Conservation (phyloP, 768 basidiomycete genomes). For the Leccinum aurantiacum region DNA sequence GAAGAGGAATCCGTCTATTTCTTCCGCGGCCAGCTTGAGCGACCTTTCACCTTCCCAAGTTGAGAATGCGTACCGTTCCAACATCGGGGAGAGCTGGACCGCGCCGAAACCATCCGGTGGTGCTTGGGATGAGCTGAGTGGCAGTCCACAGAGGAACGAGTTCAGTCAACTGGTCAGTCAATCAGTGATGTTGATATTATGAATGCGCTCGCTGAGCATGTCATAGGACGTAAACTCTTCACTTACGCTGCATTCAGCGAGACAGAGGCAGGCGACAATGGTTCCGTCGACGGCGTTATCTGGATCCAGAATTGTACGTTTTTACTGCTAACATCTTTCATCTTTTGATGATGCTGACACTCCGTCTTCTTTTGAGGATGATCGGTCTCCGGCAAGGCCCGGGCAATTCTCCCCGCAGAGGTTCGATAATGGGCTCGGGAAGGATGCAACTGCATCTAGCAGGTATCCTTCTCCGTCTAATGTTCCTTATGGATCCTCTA, state of each 20-base stretch:
- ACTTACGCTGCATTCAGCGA: slow-evolving; percentile 45
- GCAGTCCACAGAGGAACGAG: slow-evolving; percentile 51
- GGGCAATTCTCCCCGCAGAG: slow-evolving; percentile 56
- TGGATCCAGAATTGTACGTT: slow-evolving; percentile 40
- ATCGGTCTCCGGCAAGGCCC: slow-evolving; percentile 46
- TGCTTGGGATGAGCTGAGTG: slow-evolving; percentile 59
- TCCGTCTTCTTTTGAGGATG: slow-evolving; percentile 39
- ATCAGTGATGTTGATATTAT: neutral
- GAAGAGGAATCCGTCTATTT: slow-evolving; percentile 60
- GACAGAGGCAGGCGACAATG: slow-evolving; percentile 45
- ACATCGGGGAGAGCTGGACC: slow-evolving; percentile 53
- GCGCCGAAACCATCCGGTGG: slow-evolving; percentile 49
- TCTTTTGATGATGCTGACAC: slow-evolving; percentile 22
- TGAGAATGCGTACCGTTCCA: slow-evolving; percentile 48
- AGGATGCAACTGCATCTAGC: slow-evolving; percentile 37
- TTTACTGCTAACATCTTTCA: slow-evolving; percentile 4
- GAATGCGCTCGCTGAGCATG: slow-evolving; percentile 15
- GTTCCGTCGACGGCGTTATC: slow-evolving; percentile 40
- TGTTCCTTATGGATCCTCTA: slow-evolving; percentile 32
- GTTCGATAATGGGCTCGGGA: slow-evolving; percentile 47
- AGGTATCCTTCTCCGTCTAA: slow-evolving; percentile 53
- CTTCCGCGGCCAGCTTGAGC: slow-evolving; percentile 53
- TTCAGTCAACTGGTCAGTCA: slow-evolving; percentile 47
- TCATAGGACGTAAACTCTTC: slow-evolving; percentile 42
- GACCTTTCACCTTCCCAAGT: slow-evolving; percentile 47